A percentile compares a stretch with the other conserved stretches of the same genome.
phyloP scores from a whole-genome alignment of 2,329 filamentous ascomycete species.

The Zarea fungicola region DNA sequence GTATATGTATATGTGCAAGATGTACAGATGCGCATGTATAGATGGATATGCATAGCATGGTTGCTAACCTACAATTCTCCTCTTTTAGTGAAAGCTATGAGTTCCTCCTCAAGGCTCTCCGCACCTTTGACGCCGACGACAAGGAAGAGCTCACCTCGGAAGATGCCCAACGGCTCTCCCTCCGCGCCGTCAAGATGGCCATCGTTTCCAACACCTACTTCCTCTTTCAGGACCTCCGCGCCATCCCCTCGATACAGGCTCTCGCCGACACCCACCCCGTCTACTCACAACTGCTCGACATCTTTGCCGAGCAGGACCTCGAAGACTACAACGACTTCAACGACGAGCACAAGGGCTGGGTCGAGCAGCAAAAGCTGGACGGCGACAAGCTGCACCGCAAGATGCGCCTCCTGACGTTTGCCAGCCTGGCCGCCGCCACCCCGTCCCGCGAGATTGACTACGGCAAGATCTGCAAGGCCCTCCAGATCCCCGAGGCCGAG shows the following conservation, averaged over 20 bases:
- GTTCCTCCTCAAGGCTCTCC: constrained; percentile 59
- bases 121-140: constrained; percentile 53
- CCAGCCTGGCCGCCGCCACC: constrained; percentile 78
- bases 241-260: constrained; percentile 77
- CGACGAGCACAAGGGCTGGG: constrained; percentile 81
- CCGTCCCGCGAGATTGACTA: constrained; percentile 87
- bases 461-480: constrained; percentile 72
- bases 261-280: constrained; percentile 78
- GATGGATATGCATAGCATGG: neutral
- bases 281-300: constrained; percentile 88
- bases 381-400: constrained; percentile 77
- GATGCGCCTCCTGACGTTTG: constrained; percentile 91
- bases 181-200: constrained; percentile 51
- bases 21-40: neutral
- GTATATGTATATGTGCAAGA: neutral
- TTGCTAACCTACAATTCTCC: neutral
- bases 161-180: constrained; percentile 55
- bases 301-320: constrained; percentile 89
- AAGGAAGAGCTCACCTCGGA: constrained; percentile 52
- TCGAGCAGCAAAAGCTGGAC: constrained; percentile 71
- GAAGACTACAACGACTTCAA: constrained; percentile 96
- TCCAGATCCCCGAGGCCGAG: constrained; percentile 76
- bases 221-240: constrained; percentile 76
- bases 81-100: constrained; percentile 54
- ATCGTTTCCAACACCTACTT: constrained; percentile 53